These are phyloP conservation scores for Phytopythium oedochilum DNA, from an alignment of 352 stramenopile species.

Conservation along the genomic window DNA sequence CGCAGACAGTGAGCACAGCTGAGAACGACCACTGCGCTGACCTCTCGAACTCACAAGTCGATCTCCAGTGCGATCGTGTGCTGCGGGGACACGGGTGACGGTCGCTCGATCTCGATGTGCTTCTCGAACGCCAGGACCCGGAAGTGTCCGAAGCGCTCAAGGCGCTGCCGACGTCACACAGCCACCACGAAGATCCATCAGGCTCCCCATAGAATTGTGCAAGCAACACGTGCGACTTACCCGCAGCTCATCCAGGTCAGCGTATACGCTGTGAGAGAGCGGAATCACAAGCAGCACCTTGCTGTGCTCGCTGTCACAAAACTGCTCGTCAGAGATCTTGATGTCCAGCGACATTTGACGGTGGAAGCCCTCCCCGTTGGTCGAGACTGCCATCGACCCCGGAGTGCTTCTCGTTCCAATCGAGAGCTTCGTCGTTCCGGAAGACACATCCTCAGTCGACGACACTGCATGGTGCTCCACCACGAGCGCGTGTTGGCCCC, in stretches of 20 bases:
- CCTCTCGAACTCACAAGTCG: constrained; percentile 29
- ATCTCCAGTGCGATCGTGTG: constrained; percentile 47
- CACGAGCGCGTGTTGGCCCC: not conserved
- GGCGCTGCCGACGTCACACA: constrained; percentile 22
- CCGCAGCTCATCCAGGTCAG: constrained; percentile 53
- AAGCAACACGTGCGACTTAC: constrained; percentile 10
- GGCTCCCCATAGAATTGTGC: not conserved
- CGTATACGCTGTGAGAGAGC: constrained; percentile 35
- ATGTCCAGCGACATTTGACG: constrained; percentile 31
- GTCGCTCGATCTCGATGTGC: constrained; percentile 64
- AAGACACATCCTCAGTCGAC: not conserved
- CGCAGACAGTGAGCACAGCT: not conserved
- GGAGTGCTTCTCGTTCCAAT: not conserved
- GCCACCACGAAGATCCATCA: not conserved
- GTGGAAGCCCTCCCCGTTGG: constrained; percentile 41
- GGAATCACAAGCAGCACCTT: constrained; percentile 35
- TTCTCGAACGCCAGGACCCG: constrained; percentile 39
- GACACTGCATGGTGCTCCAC: constrained; percentile 12
- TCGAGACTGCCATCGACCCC: constrained; percentile 10
- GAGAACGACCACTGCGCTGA: too few relatives aligned
- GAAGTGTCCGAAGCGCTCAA: constrained; percentile 49
- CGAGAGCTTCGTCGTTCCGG: not conserved
- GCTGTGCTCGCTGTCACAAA: constrained; percentile 4
- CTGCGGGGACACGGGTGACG: constrained; percentile 43
- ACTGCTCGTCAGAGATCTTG: constrained; percentile 11